Percentiles rank a stretch among this genome's conserved stretches.
phyloP scores from a whole-genome alignment of 2,329 filamentous ascomycete genomes.

The Metarhizium album region DNA sequence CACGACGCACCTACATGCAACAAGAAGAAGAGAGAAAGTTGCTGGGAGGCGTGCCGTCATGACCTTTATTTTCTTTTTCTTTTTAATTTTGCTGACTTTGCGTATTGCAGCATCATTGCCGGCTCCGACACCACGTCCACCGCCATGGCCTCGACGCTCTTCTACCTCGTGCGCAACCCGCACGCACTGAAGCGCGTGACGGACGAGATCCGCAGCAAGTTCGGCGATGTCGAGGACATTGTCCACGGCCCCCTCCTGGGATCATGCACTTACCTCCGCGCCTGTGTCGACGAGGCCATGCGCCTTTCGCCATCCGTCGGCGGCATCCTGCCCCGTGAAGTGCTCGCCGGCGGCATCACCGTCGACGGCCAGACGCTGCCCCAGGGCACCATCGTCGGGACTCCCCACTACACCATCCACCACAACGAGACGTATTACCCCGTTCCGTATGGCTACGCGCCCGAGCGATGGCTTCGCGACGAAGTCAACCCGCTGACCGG shows the following conservation, averaged over 20 bases:
- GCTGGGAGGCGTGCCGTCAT: no score
- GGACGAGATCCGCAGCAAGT: slow-evolving; percentile 41
- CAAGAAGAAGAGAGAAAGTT: no score
- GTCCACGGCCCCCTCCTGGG: slow-evolving; percentile 37
- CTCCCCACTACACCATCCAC: slow-evolving; percentile 58
- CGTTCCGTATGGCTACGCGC: slow-evolving; percentile 45
- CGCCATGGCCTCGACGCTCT: slow-evolving; percentile 51
- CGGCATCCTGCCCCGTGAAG: slow-evolving; percentile 48
- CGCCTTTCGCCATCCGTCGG: slow-evolving; percentile 51
- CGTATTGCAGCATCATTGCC: slow-evolving; percentile 45
- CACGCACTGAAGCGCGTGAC: slow-evolving; percentile 34
- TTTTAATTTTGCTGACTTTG: neutral
- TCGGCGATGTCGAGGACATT: slow-evolving; percentile 43
- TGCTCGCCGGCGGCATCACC: slow-evolving; percentile 41
- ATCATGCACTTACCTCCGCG: slow-evolving; percentile 47
- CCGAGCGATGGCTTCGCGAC: slow-evolving; percentile 54
- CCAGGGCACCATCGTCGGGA: slow-evolving; percentile 50
- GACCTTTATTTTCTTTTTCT: neutral
- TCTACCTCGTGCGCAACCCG: slow-evolving; percentile 48
- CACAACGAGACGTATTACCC: slow-evolving; percentile 55
- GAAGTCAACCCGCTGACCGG: slow-evolving; percentile 26
- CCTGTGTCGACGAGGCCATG: slow-evolving; percentile 57
- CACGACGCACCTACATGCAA: no score
- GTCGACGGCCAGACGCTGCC: slow-evolving; percentile 45
- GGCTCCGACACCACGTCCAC: slow-evolving; percentile 65